Evolutionary conservation across 2,329 filamentous ascomycete species (phyloP).

Genomic region (Penicillium brevicompactum): DNA sequence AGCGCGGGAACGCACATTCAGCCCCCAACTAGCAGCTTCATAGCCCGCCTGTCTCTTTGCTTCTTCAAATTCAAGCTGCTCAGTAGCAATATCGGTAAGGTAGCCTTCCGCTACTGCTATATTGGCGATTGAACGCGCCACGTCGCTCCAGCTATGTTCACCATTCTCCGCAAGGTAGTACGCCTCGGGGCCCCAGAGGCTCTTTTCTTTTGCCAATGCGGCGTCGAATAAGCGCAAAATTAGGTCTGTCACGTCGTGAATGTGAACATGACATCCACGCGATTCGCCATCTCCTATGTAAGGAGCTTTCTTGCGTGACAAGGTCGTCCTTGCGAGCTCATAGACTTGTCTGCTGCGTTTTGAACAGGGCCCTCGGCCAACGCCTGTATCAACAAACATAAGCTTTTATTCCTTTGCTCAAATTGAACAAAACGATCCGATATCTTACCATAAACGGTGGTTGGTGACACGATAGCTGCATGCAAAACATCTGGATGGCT

Average conservation of each 20-base stretch:
- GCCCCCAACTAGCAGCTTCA: slow-evolving; percentile 13
- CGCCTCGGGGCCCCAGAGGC: slow-evolving; percentile 10
- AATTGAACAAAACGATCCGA: too few species aligned
- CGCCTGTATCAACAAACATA: too few species aligned
- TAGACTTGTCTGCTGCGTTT: not conserved
- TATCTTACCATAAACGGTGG: not conserved
- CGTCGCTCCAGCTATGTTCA: slow-evolving; percentile 11
- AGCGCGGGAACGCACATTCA: slow-evolving; percentile 13
- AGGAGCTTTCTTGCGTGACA: not conserved
- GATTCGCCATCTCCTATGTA: not conserved
- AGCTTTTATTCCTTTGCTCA: too few species aligned
- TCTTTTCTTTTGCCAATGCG: not conserved
- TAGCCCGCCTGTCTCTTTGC: slow-evolving; percentile 8
- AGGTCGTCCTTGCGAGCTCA: not conserved
- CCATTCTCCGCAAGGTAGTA: slow-evolving; percentile 10
- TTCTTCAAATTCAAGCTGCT: not conserved
- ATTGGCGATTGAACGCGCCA: not conserved
- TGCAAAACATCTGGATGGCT: not conserved
- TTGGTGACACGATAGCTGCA: not conserved
- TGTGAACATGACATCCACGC: not conserved
- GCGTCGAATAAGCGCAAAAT: not conserved
- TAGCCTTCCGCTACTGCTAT: not conserved
- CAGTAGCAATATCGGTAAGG: not conserved
- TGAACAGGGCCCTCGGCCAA: not conserved
- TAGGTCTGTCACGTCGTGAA: not conserved